Base-by-base conservation (phyloP, 2,329 filamentous ascomycete species). In the Curvularia sp. region DNA sequence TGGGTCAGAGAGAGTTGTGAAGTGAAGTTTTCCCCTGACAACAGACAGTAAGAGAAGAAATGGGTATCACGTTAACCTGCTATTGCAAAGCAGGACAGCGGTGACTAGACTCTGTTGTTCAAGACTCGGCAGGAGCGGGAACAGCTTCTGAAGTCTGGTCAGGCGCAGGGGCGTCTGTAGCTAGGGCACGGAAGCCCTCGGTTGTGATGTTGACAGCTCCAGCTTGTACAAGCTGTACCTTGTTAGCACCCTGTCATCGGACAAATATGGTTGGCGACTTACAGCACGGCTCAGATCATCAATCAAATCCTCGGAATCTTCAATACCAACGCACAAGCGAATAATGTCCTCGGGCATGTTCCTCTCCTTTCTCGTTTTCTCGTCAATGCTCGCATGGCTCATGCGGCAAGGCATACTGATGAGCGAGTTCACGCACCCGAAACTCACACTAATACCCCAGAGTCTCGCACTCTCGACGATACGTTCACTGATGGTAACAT, bases 381-480 rank as follows among this genome's bases (percentile, higher is more conserved):
- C 91, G 74, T 98, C 95, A 73, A 99, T 99, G 75, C 92, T 97
- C 38, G 95, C 95, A 79, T 99, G 95, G 79, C 94, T 98, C 96
- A 99, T 99, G 72, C 94, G 93, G 80, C 95, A 99, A 8, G 95
- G 94, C 94, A 99, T 97, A 81, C 93, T 97, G 79, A 99, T 99
- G 77, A 99, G 82, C 75, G 92, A 96, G 81, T 99, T 99, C 66
- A 99, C 95, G 76, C 95, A 98, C 47, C 95, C 95, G 75, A 99
- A 99, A 73, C 92, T 97, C 59, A 99, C 95, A 66, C 91, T 96
- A 69, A 99, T 99, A 32, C 91, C 93, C 88, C 92, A 99, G 30
- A 99, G 82, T 64, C 91, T 87, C 2, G 95, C 91, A 28, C 91
- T 91, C 80, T 98, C 95, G 5, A 99, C 95, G 70, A 99, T 97